Evolutionary conservation across 108 stramenopile genomes (phyloP).

Genomic region (Cylindrotheca closterium): DNA sequence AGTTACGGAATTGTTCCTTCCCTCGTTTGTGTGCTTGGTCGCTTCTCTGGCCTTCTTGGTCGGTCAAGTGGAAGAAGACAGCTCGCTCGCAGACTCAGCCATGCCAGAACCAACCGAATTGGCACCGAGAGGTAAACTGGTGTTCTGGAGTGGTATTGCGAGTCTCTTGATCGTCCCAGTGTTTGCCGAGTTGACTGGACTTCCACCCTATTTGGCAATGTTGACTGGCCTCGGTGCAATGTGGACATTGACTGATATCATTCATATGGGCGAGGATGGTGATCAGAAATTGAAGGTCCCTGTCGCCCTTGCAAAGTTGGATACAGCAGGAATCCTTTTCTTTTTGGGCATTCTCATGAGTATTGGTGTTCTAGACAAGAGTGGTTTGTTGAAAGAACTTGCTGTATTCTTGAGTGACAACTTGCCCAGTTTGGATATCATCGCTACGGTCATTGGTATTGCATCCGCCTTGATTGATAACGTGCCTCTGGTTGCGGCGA

Average conservation of each 20-base stretch:
- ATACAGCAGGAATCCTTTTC: conserved; percentile 90
- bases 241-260: conserved; percentile 92
- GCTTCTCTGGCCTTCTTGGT: conserved; percentile 82
- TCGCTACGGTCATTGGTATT: conserved; percentile 92
- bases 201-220: conserved; percentile 95
- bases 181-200: conserved; percentile 88
- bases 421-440: conserved; percentile 87
- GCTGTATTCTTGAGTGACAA: conserved; percentile 84
- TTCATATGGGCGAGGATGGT: conserved; percentile 87
- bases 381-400: conserved; percentile 86
- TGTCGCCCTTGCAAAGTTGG: conserved; percentile 76
- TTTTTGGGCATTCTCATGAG: conserved; percentile 96
- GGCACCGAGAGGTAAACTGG: conserved; percentile 80
- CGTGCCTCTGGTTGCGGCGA: conserved; percentile 92
- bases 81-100: conserved; percentile 36
- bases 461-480: conserved; percentile 94
- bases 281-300: conserved; percentile 82
- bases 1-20: conserved; percentile 83
- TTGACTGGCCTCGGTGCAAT: conserved; percentile 91
- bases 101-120: conserved; percentile 69
- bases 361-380: conserved; percentile 91
- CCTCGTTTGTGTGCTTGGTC: conserved; percentile 82
- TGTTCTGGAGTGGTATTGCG: conserved; percentile 88
- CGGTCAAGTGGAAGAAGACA: conserved; percentile 80
- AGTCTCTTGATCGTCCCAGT: conserved; percentile 84